These are phyloP conservation scores for Hanseniaspora nectarophila DNA, from an alignment of 805 yeast species.

Conservation along the genomic window DNA sequence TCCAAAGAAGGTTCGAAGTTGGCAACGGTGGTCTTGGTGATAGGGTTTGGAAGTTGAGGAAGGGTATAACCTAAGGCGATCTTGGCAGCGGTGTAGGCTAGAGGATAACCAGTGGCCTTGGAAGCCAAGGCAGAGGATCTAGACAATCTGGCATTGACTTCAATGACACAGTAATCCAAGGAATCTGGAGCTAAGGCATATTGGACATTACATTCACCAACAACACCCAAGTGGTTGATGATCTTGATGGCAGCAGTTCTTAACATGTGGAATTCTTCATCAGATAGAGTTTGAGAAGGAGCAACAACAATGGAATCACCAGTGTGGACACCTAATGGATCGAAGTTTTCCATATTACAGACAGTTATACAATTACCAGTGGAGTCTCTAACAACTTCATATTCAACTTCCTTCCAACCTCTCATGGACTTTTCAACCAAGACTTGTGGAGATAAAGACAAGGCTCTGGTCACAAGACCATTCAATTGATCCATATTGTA, in stretches of 20 bases:
- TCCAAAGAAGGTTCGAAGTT: slow-evolving; percentile 96
- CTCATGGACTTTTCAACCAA: slow-evolving; percentile 92
- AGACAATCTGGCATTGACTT: slow-evolving; percentile 93
- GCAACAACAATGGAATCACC: slow-evolving; percentile 99
- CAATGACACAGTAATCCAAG: slow-evolving; percentile 91
- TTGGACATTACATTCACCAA: slow-evolving; percentile 98
- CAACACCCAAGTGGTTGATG: slow-evolving; percentile 94
- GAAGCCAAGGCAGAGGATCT: slow-evolving; percentile 99
- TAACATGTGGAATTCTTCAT: slow-evolving; percentile 94
- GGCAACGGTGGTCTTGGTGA: slow-evolving; percentile 86
- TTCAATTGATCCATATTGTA: slow-evolving; percentile 72
- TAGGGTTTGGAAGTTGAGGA: slow-evolving; percentile 83
- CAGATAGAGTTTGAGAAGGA: slow-evolving; percentile 93
- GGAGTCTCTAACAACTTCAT: slow-evolving; percentile 96
- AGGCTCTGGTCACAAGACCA: slow-evolving; percentile 77
- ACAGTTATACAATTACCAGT: slow-evolving; percentile 96
- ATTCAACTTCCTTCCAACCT: slow-evolving; percentile 98
- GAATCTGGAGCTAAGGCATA: slow-evolving; percentile 90
- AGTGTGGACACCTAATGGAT: slow-evolving; percentile 95
- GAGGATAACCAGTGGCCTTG: slow-evolving; percentile 96
- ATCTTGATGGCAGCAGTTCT: slow-evolving; percentile 96
- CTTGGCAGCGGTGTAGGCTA: slow-evolving; percentile 96
- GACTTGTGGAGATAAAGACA: slow-evolving; percentile 93
- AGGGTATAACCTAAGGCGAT: slow-evolving; percentile 85
- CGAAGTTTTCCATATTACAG: slow-evolving; percentile 98